Base-by-base conservation (phyloP, 805 yeast species). In the Metschnikowia aberdeeniae region DNA sequence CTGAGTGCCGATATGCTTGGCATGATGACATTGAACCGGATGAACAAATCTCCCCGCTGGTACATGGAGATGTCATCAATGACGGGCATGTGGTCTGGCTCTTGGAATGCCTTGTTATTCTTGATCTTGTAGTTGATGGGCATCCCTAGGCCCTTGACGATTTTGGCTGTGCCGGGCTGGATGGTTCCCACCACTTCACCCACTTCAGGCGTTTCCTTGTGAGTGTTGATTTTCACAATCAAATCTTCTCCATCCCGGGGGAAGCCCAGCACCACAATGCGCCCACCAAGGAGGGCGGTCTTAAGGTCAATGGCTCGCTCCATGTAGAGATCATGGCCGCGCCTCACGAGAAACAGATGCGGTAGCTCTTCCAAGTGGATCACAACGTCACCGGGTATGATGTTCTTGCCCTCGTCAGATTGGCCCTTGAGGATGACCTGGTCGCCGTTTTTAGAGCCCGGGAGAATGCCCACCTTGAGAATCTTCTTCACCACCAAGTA, bases 331-430 rank as follows among this genome's bases (percentile, higher is more conserved):
- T 79, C 78, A 31, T 73, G 58, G 30, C 63, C 72, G 38, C 60
- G 64, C 49, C 84, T 65, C 11, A 66, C 66, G 44, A 77, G 72
- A 14, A 49, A 53, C 8, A 62, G 60, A 51, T 70, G 73, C 4
- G 57, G 54, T 38, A 68, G 47, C 52, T 76, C 75, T 32, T 70
- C 69, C 20, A 84, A 59, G 1, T 75, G 77, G 8, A 84, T 73
- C 3, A 82, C 64, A 6, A 84, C 83, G 59, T 84, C 87, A 2
- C 90, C 90, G 0, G 89, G 85, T 3, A 75, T 63, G 3, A 79
- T 64, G 48, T 73, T 70, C 14, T 75, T 59, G 0, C 80, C 84
- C 59, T 83, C 85, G 56, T 84, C 89, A 0, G 83, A 86, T 54
- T 78, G 82, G 5, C 81, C 78, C n/a, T 73, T 65, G 17, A 82